phyloP scores from a whole-genome alignment of 2,329 filamentous ascomycete species.

The Ophiocordyceps australis region DNA sequence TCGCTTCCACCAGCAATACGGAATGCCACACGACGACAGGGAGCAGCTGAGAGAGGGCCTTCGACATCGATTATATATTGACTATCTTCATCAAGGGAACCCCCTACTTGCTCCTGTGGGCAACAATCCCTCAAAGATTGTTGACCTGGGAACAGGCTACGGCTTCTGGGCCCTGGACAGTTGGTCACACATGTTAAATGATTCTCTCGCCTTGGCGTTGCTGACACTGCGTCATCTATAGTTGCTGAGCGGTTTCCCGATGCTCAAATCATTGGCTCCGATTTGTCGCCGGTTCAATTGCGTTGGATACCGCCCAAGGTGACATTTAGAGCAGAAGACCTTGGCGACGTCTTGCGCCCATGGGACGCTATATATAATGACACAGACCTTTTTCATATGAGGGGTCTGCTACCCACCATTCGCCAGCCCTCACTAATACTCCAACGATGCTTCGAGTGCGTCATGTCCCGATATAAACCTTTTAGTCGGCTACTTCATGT shows the following conservation, averaged over 20 bases:
- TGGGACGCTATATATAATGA: constrained; percentile 16
- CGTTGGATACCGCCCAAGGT: constrained; percentile 36
- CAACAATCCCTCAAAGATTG: constrained; percentile 25
- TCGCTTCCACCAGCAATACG: constrained; percentile 26
- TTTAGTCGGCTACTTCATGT: neutral
- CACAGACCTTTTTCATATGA: constrained; percentile 34
- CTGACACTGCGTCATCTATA: too few relatives aligned
- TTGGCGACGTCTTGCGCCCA: constrained; percentile 15
- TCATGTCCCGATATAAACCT: neutral
- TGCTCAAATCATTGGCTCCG: constrained; percentile 24
- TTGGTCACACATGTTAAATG: constrained; percentile 8
- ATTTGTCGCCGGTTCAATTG: constrained; percentile 24
- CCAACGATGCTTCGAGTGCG: constrained; percentile 23
- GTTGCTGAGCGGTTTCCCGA: constrained; percentile 26
- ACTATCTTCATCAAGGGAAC: constrained; percentile 24
- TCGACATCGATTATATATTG: constrained; percentile 26
- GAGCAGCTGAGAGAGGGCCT: constrained; percentile 30
- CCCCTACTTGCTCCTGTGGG: constrained; percentile 24
- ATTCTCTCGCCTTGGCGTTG: constrained; percentile 2
- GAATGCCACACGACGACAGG: constrained; percentile 31
- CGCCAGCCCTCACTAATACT: constrained; percentile 30
- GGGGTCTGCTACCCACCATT: constrained; percentile 31
- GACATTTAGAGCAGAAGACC: constrained; percentile 23
- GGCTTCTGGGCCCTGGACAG: constrained; percentile 38
- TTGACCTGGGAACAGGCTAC: constrained; percentile 30